These are phyloP conservation scores for Fusarium citri DNA, from an alignment of 2,329 filamentous ascomycete species.

Conservation along the genomic window DNA sequence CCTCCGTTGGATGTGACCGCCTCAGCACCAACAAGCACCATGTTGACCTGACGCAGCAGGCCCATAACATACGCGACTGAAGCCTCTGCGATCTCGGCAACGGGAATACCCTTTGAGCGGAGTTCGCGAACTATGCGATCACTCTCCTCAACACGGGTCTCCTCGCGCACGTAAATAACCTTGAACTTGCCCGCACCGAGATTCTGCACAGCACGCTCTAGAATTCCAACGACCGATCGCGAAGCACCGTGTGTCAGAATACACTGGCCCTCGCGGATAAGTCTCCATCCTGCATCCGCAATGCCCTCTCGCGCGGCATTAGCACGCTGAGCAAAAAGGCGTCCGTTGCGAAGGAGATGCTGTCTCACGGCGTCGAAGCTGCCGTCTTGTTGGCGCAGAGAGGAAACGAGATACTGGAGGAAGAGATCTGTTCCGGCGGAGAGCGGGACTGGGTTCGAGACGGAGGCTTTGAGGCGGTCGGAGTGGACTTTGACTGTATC, in stretches of 20 bases:
- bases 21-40: constrained; percentile 77
- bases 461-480: constrained; percentile 78
- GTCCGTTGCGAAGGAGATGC: constrained; percentile 86
- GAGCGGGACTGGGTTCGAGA: constrained; percentile 90
- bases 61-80: constrained; percentile 84
- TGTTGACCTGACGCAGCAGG: constrained; percentile 67
- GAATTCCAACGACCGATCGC: constrained; percentile 81
- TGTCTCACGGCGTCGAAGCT: constrained; percentile 82
- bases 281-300: constrained; percentile 80
- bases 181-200: constrained; percentile 74
- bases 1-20: constrained; percentile 95
- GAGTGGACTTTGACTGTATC: constrained; percentile 84
- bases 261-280: constrained; percentile 81
- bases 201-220: constrained; percentile 74
- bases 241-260: constrained; percentile 94
- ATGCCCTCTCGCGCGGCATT: constrained; percentile 88
- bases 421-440: constrained; percentile 96
- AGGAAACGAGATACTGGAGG: constrained; percentile 89
- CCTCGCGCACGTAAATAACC: constrained; percentile 82
- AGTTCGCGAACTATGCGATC: constrained; percentile 77
- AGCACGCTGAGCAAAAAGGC: constrained; percentile 86
- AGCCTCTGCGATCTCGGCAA: constrained; percentile 68
- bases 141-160: constrained; percentile 68
- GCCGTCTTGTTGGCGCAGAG: constrained; percentile 66
- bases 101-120: constrained; percentile 79